Conservation (phyloP, 768 basidiomycete genomes). For the Lentinula detonsa region DNA sequence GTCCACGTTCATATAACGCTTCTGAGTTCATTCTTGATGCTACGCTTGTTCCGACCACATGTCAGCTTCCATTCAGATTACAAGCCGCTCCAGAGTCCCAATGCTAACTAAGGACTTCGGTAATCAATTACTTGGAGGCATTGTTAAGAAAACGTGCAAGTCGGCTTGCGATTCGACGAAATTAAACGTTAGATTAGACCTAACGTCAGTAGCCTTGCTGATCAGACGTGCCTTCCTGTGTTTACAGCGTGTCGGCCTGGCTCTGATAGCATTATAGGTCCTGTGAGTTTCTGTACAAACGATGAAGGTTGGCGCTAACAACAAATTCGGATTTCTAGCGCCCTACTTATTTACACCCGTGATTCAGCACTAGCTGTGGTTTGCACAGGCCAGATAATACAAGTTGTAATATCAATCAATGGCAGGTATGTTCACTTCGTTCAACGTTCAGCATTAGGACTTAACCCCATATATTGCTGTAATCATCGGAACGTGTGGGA, state of each 20-base stretch:
- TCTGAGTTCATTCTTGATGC: background rate
- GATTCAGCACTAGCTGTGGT: too few relatives aligned
- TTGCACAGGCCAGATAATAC: too few relatives aligned
- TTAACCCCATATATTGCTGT: too few relatives aligned
- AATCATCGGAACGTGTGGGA: background rate
- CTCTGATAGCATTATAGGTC: background rate
- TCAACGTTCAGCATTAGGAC: background rate
- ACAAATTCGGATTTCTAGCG: too few relatives aligned
- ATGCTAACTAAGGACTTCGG: background rate
- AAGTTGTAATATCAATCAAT: too few relatives aligned
- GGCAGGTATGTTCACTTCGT: background rate
- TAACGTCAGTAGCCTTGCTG: background rate
- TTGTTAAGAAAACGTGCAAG: background rate
- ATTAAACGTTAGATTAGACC: background rate
- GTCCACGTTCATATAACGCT: background rate
- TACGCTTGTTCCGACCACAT: background rate
- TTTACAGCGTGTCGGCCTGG: background rate
- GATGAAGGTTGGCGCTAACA: too few relatives aligned
- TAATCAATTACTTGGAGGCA: background rate
- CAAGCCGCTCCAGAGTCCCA: background rate
- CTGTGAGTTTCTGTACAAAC: background rate
- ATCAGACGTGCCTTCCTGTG: background rate
- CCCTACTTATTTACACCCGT: too few relatives aligned
- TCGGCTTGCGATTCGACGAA: background rate
- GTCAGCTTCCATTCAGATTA: background rate